Evolutionary conservation across 1,139 yeast species (phyloP).

Genomic region (Debaryomyces sp.): DNA sequence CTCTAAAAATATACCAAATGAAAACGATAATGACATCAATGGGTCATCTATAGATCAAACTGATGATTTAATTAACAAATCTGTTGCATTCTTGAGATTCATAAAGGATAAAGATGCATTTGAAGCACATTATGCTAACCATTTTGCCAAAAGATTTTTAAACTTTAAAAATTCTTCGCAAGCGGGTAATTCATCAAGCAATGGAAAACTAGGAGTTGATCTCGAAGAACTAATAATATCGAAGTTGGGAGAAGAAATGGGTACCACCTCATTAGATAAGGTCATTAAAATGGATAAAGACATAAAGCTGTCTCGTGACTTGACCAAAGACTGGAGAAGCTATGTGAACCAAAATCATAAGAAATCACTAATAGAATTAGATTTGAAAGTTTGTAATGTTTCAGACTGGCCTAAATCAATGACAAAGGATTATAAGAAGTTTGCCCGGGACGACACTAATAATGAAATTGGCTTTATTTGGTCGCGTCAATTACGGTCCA

Average conservation of each 20-base stretch:
- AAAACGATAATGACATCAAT: conserved; percentile 14
- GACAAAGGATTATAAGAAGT: conserved; percentile 60
- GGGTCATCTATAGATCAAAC: conserved; percentile 52
- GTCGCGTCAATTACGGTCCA: conserved; percentile 42
- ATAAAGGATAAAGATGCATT: conserved; percentile 86
- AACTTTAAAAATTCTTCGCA: conserved; percentile 40
- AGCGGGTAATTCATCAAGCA: conserved; percentile 14
- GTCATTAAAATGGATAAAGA: conserved; percentile 91
- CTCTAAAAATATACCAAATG: conserved; percentile 10
- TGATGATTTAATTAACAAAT: conserved; percentile 56
- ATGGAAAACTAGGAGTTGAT: conserved; percentile 47
- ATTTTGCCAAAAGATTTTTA: conserved; percentile 83
- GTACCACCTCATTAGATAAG: conserved; percentile 76
- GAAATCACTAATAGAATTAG: conserved; percentile 37
- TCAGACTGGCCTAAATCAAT: conserved; percentile 53
- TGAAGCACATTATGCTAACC: conserved; percentile 84
- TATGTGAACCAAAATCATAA: conserved; percentile 22
- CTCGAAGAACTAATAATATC: conserved; percentile 73
- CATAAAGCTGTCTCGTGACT: conserved; percentile 65
- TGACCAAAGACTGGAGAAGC: conserved; percentile 55
- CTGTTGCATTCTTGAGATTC: conserved; percentile 65
- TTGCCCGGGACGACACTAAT: conserved; percentile 39
- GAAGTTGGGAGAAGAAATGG: conserved; percentile 75
- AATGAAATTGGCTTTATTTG: conserved; percentile 51
- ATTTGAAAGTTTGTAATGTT: conserved; percentile 56